phyloP scores from a whole-genome alignment of 495 filamentous ascomycete genomes.

The Collariella sp. region DNA sequence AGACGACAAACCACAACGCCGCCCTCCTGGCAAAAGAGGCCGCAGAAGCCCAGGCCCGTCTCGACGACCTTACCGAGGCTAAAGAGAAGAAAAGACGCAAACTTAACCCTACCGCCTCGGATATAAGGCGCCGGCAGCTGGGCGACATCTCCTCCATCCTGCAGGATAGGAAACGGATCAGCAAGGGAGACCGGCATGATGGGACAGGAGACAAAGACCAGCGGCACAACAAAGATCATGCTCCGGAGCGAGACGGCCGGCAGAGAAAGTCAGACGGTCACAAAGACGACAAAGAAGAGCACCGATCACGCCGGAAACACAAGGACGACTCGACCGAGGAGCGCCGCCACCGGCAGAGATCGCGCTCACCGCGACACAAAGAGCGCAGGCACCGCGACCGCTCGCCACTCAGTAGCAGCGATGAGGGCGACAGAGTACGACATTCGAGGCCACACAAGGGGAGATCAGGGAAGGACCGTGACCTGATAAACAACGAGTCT shows the following conservation, averaged over 20 bases:
- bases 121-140: slow-evolving; percentile 44
- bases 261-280: background rate
- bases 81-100: slow-evolving; percentile 34
- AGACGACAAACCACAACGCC: slow-evolving; percentile 84
- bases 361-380: slow-evolving; percentile 17
- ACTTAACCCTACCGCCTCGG: slow-evolving; percentile 30
- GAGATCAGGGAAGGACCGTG: slow-evolving; percentile 14
- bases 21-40: slow-evolving; percentile 77
- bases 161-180: slow-evolving; percentile 33
- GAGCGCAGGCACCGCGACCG: slow-evolving; percentile 18
- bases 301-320: slow-evolving; percentile 4
- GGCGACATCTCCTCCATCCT: slow-evolving; percentile 47
- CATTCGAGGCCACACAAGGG: slow-evolving; percentile 1
- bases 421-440: background rate
- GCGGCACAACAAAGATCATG: background rate
- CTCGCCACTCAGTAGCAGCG: slow-evolving; percentile 17
- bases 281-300: slow-evolving; percentile 2
- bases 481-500: slow-evolving; percentile 6
- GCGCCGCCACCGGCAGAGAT: slow-evolving; percentile 10
- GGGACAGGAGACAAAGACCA: background rate
- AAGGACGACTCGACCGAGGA: slow-evolving; percentile 2
- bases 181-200: slow-evolving; percentile 8
- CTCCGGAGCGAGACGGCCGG: background rate
- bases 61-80: slow-evolving; percentile 36
- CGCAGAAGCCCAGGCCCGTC: slow-evolving; percentile 42